Conservation (phyloP, 352 stramenopile genomes). For the Globisporangium paddicum region DNA sequence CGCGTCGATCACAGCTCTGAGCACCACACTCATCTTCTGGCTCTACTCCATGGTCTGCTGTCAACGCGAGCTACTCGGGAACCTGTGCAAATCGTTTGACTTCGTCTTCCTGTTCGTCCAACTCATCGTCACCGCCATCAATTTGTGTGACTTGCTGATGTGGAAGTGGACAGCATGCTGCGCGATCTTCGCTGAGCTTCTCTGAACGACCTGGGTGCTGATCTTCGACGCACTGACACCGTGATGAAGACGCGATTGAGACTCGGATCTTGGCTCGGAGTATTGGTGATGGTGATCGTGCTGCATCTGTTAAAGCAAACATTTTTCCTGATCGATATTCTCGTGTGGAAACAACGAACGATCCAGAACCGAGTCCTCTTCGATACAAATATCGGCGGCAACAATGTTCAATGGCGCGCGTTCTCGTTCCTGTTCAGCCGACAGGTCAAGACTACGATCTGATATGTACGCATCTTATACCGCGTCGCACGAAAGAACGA, state of each 20-base stretch:
- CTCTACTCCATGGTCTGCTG: background rate
- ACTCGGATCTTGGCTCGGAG: background rate
- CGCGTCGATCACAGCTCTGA: background rate
- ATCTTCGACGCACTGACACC: conserved; percentile 2
- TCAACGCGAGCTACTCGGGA: background rate
- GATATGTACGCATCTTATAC: background rate
- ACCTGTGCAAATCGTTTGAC: conserved; percentile 14
- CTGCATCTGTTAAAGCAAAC: background rate
- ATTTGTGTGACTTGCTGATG: background rate
- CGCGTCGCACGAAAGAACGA: background rate
- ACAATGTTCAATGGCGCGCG: background rate
- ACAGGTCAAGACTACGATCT: background rate
- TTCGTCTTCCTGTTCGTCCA: conserved; percentile 9
- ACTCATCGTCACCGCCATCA: background rate
- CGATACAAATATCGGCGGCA: background rate
- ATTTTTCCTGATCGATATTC: background rate
- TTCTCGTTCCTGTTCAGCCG: conserved; percentile 6
- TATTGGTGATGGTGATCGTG: background rate
- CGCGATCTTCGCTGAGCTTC: background rate
- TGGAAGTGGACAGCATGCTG: background rate
- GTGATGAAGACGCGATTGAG: background rate
- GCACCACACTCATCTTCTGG: background rate
- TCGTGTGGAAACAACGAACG: background rate
- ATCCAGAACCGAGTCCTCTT: background rate
- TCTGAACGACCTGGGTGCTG: conserved; percentile 6